These are phyloP conservation scores for Russula sp. DNA, from an alignment of 768 basidiomycete genomes.

Conservation along the genomic window DNA sequence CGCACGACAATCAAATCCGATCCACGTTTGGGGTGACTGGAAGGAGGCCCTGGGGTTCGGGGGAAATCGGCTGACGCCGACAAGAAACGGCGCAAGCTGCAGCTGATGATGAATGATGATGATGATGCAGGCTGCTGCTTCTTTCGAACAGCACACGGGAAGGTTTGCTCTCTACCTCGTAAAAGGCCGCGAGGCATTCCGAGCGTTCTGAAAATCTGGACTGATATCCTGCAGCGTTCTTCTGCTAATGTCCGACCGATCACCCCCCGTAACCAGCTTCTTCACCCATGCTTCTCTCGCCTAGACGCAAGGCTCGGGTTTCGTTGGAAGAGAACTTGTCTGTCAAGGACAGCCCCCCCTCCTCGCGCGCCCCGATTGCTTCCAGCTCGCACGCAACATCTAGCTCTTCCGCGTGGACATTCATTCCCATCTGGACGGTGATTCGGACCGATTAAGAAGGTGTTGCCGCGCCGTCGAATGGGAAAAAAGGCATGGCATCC, in stretches of 20 bases:
- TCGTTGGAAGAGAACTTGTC: neutral
- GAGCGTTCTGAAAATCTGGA: neutral
- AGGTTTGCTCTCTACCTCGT: neutral
- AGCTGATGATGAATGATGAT: neutral
- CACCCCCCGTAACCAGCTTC: conserved; percentile 16
- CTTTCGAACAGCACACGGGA: neutral
- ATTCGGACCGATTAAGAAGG: neutral
- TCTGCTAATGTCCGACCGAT: conserved; percentile 18
- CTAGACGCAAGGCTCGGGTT: neutral
- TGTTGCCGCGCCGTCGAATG: neutral
- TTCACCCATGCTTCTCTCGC: conserved; percentile 3
- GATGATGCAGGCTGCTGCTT: neutral
- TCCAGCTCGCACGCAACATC: neutral
- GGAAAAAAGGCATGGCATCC: neutral
- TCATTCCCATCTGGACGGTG: neutral
- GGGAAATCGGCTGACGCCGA: neutral
- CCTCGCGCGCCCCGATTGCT: neutral
- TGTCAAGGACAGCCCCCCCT: neutral
- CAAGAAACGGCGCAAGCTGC: neutral
- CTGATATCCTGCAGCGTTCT: conserved; percentile 1
- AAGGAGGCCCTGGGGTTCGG: neutral
- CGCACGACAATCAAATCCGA: conserved; percentile 1
- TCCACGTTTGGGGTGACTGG: no score
- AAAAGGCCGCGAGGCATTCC: neutral
- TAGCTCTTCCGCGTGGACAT: neutral